phyloP scores from a whole-genome alignment of 78 protist genomes.

The Protostelium mycophagum region DNA sequence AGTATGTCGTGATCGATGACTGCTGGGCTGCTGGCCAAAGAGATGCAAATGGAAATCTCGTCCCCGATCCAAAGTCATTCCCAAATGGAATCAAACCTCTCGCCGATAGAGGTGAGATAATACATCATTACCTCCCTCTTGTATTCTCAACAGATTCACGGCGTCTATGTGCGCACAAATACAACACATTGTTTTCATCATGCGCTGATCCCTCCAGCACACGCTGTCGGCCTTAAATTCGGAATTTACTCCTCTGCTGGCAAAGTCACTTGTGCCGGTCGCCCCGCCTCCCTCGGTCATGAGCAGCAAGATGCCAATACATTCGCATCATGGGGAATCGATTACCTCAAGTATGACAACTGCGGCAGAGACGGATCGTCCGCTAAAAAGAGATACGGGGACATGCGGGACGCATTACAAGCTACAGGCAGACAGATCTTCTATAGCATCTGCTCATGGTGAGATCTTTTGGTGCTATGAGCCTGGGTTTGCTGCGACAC shows the following conservation, averaged over 20 bases:
- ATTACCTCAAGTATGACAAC: constrained; percentile 52
- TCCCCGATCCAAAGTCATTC: constrained; percentile 31
- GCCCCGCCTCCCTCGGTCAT: constrained; percentile 55
- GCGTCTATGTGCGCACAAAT: background rate
- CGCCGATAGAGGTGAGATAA: constrained; percentile 53
- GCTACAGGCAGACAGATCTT: constrained; percentile 66
- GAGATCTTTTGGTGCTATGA: constrained; percentile 21
- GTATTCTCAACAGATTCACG: background rate
- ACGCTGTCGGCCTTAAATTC: constrained; percentile 67
- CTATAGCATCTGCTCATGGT: constrained; percentile 72
- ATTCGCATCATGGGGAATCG: constrained; percentile 56
- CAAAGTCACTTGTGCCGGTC: constrained; percentile 64
- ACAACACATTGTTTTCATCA: too few species aligned
- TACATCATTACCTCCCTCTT: background rate
- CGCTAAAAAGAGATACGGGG: constrained; percentile 19
- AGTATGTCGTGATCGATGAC: constrained; percentile 56
- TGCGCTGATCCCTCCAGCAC: too few species aligned
- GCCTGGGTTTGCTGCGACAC: too few species aligned
- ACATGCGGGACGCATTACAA: constrained; percentile 40
- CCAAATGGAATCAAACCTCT: constrained; percentile 75
- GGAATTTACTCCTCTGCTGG: constrained; percentile 86
- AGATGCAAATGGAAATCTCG: background rate
- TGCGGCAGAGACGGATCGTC: constrained; percentile 6
- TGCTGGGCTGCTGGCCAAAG: constrained; percentile 42
- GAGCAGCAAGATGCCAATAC: constrained; percentile 40